Base-by-base conservation (phyloP, 352 stramenopile species). In the Pythium guiyangense region DNA sequence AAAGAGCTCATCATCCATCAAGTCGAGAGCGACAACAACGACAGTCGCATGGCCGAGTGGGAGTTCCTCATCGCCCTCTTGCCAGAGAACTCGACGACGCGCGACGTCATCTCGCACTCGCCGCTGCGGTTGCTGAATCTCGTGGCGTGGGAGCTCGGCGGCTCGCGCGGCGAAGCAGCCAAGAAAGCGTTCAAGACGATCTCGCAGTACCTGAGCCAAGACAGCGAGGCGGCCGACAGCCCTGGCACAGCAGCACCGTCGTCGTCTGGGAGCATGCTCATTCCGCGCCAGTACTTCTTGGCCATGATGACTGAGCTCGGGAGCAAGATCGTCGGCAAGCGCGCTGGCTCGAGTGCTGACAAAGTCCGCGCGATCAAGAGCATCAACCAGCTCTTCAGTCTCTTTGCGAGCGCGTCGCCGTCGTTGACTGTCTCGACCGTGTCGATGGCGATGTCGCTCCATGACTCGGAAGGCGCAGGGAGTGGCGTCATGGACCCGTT, bases 221-320 rank as follows among this genome's bases (percentile, higher is more conserved):
- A 69, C 31, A 57, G 56, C 15, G 59, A 62, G 26, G 12, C n/a
- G 15, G 9, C n/a, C 0, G n/a, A 11, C 54, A 40, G 27, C 42
- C 44, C 20, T 72, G 15, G 39, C n/a, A 42, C 72, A 39, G 59
- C 69, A 22, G 51, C 8, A 37, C 12, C 31, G 31, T 37, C 6
- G 1, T 37, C 31, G 8, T 12, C 55, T 20, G 63, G 53, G n/a
- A 67, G 69, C 9, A 63, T 71, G 4, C 70, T 76, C 39, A 90
- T 96, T 70, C 79, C 79, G 40, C 74, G 77, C 2, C 70, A 91
- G 35, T 89, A 84, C 59, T 93, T 96, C 52, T 56, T 96, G 42
- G 81, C 78, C 2, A 60, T 96, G 17, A 92, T 96, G 83, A 91
- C 84, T 2, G 77, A 90, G 37, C 64, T 96, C 25, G 80, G 84